Conservation (phyloP, 2,329 filamentous ascomycete genomes). For the Beauveria medogensis region DNA sequence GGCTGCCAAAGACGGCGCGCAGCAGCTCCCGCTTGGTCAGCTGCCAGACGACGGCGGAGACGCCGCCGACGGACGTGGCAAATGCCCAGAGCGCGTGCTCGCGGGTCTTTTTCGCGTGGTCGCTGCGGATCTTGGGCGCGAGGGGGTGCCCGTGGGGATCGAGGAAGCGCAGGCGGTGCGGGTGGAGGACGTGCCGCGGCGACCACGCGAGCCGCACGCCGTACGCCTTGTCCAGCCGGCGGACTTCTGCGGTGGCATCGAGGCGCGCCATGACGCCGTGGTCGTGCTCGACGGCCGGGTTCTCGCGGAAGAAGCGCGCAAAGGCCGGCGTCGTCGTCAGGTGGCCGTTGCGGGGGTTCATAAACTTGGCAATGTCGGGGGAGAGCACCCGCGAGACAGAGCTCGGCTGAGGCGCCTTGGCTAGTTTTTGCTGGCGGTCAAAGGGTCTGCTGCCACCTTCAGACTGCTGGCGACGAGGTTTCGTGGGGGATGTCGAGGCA, state of each 20-base stretch:
- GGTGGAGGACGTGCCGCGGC: constrained; percentile 24
- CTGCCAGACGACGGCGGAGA: constrained; percentile 19
- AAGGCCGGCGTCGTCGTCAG: constrained; percentile 17
- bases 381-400: not conserved
- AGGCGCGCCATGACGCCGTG: constrained; percentile 5
- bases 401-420: not conserved
- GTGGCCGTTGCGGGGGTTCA: not conserved
- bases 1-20: constrained; percentile 19
- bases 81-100: constrained; percentile 27
- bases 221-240: constrained; percentile 15
- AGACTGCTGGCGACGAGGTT: not conserved
- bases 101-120: constrained; percentile 20
- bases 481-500: not conserved
- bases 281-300: constrained; percentile 12
- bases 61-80: constrained; percentile 12
- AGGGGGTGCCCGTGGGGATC: constrained; percentile 26
- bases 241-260: constrained; percentile 4
- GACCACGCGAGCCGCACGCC: constrained; percentile 20
- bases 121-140: constrained; percentile 17
- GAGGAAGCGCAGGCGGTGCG: constrained; percentile 25
- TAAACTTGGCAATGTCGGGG: constrained; percentile 2
- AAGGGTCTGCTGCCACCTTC: not conserved
- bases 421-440: not conserved
- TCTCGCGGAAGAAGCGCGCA: constrained; percentile 1
- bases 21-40: constrained; percentile 20